These are phyloP conservation scores for Blastobotrys robertii DNA, from an alignment of 805 yeast genomes.

Conservation along the genomic window DNA sequence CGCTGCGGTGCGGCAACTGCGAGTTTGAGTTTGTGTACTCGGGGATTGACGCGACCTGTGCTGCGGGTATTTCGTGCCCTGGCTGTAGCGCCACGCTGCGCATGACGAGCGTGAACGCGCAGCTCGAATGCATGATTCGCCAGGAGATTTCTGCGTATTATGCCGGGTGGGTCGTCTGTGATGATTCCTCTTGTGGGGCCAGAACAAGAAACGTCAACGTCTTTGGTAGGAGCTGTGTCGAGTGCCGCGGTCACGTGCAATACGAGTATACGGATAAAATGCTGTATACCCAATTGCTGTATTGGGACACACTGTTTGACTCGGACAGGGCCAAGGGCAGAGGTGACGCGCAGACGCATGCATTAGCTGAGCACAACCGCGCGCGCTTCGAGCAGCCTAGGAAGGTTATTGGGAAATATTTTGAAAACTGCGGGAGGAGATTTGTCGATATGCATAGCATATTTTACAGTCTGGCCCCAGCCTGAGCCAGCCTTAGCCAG, in stretches of 20 bases:
- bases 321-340: constrained; percentile 58
- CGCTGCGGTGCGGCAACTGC: constrained; percentile 51
- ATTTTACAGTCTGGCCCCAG: constrained; percentile 30
- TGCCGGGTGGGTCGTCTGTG: constrained; percentile 79
- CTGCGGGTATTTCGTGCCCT: constrained; percentile 62
- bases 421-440: constrained; percentile 76
- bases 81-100: constrained; percentile 47
- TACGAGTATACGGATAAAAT: constrained; percentile 69
- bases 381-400: constrained; percentile 44
- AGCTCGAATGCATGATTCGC: constrained; percentile 66
- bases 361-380: constrained; percentile 72
- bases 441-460: constrained; percentile 77
- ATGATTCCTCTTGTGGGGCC: constrained; percentile 72
- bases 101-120: constrained; percentile 50
- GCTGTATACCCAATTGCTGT: constrained; percentile 77
- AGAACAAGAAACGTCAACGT: constrained; percentile 80
- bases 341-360: constrained; percentile 33
- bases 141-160: constrained; percentile 66
- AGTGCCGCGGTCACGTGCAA: constrained; percentile 69
- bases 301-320: constrained; percentile 71
- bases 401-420: constrained; percentile 58
- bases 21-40: constrained; percentile 53
- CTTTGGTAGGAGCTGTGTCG: constrained; percentile 77
- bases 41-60: constrained; percentile 51
- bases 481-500: too few species aligned